These are phyloP conservation scores for Pseudonitzschia multistriata DNA, from an alignment of 108 stramenopile genomes.

Conservation along the genomic window DNA sequence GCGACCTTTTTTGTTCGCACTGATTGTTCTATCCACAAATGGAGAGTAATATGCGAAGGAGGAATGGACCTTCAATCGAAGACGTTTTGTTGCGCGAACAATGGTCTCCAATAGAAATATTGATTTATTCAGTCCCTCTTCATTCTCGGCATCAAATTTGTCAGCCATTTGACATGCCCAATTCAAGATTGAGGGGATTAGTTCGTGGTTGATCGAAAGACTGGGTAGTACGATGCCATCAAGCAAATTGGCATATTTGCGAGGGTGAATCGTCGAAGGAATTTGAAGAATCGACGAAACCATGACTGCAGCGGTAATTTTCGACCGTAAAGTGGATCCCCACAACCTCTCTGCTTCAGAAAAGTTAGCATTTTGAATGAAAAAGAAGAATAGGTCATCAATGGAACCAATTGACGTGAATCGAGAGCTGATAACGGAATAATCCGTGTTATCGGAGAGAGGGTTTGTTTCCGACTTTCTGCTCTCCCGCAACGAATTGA, in stretches of 20 bases:
- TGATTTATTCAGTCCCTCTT: slow-evolving; percentile 48
- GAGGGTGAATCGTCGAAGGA: slow-evolving; percentile 50
- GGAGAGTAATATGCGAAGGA: slow-evolving; percentile 46
- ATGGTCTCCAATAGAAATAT: slow-evolving; percentile 52
- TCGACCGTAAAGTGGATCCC: slow-evolving; percentile 39
- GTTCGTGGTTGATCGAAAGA: slow-evolving; percentile 61
- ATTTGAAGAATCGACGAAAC: slow-evolving; percentile 48
- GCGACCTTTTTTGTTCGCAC: background rate
- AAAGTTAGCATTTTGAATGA: slow-evolving; percentile 41
- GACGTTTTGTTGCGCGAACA: slow-evolving; percentile 36
- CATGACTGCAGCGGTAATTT: slow-evolving; percentile 37
- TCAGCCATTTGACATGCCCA: slow-evolving; percentile 77
- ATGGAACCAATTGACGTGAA: slow-evolving; percentile 19
- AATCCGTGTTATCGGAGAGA: background rate
- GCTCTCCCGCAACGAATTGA: slow-evolving; percentile 11
- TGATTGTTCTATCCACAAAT: slow-evolving; percentile 30
- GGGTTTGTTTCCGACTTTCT: background rate
- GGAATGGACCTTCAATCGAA: slow-evolving; percentile 34
- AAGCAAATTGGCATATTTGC: slow-evolving; percentile 52
- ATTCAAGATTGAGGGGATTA: slow-evolving; percentile 50
- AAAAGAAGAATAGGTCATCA: slow-evolving; percentile 22
- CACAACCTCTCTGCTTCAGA: slow-evolving; percentile 46
- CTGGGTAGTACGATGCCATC: slow-evolving; percentile 53
- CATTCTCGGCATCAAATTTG: slow-evolving; percentile 52
- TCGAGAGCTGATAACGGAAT: background rate